Conservation (phyloP, 2,329 filamentous ascomycete genomes). For the Hymenoscyphus albidus region DNA sequence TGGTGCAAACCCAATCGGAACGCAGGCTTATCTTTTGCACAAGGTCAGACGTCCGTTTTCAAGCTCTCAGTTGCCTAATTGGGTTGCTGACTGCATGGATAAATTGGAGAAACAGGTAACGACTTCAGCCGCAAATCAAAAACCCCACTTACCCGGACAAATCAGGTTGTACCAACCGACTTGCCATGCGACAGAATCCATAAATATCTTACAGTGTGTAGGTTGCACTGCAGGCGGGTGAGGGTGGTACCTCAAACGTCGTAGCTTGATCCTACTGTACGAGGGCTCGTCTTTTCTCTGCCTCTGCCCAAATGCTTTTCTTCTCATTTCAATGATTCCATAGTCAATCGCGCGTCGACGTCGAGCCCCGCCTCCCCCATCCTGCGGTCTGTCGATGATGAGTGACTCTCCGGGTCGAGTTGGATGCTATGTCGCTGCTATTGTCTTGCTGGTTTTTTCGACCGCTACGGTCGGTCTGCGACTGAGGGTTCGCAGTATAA, state of each 20-base stretch:
- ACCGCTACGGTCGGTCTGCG: not conserved
- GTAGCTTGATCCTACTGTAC: not conserved
- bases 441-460: not conserved
- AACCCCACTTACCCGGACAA: not conserved
- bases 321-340: not conserved
- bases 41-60: not conserved
- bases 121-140: not conserved
- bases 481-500: not conserved
- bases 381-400: not conserved
- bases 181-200: not conserved
- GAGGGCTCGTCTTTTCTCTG: not conserved
- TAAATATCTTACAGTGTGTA: not conserved
- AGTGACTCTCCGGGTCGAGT: constrained; percentile 1
- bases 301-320: not conserved
- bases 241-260: not conserved
- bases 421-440: constrained; percentile 1
- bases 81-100: not conserved
- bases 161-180: not conserved
- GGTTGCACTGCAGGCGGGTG: not conserved
- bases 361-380: not conserved
- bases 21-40: not conserved
- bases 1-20: not conserved
- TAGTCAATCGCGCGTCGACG: not conserved
- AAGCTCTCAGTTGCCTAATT: not conserved
- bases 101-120: not conserved